Percentiles rank a stretch among this genome's conserved stretches.
phyloP scores from a whole-genome alignment of 352 stramenopile species.

The Phytophthora colocasiae region DNA sequence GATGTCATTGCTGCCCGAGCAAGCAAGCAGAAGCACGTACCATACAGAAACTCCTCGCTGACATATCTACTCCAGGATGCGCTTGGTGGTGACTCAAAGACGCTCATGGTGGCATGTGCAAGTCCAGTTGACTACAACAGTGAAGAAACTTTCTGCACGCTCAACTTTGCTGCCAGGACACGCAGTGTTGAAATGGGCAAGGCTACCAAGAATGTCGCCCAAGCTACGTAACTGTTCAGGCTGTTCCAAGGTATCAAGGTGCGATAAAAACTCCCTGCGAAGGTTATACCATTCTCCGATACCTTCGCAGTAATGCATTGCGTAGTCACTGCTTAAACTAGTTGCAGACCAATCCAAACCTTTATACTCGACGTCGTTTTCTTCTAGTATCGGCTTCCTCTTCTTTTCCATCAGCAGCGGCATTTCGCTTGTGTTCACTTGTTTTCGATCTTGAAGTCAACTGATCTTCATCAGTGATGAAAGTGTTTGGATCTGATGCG shows the following conservation, averaged over 20 bases:
- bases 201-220: slow-evolving; percentile 84
- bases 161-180: slow-evolving; percentile 91
- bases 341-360: not conserved
- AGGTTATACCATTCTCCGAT: slow-evolving; percentile 26
- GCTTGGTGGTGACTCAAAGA: slow-evolving; percentile 92
- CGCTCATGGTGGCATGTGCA: slow-evolving; percentile 93
- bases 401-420: not conserved
- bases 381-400: slow-evolving; percentile 43
- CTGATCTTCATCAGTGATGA: slow-evolving; percentile 4
- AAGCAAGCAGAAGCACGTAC: slow-evolving; percentile 92
- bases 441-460: not conserved
- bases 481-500: not conserved
- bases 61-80: slow-evolving; percentile 95
- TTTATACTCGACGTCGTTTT: slow-evolving; percentile 39
- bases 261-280: slow-evolving; percentile 12
- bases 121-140: slow-evolving; percentile 93
- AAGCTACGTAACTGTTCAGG: slow-evolving; percentile 29
- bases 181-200: slow-evolving; percentile 92
- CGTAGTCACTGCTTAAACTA: not conserved
- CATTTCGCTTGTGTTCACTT: slow-evolving; percentile 6
- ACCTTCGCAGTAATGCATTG: slow-evolving; percentile 14
- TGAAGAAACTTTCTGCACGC: slow-evolving; percentile 93
- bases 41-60: slow-evolving; percentile 95
- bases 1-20: slow-evolving; percentile 95
- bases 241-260: slow-evolving; percentile 2